phyloP scores from a whole-genome alignment of 345 rosid species.

The Capsella bursapastoris region DNA sequence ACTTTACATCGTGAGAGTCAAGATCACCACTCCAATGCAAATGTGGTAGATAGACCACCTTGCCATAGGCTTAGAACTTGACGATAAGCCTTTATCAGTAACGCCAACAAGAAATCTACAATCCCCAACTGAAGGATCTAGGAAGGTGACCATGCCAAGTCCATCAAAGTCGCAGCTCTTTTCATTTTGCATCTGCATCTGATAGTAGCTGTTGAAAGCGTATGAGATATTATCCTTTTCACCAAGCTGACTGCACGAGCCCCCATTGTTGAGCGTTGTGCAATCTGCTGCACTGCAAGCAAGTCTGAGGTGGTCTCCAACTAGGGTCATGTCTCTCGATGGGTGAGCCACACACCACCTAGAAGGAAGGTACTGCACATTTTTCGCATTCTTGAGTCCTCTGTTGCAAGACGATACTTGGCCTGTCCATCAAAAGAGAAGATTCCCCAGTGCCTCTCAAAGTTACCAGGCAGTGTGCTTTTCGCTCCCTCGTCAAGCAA shows the following conservation, averaged over 20 bases:
- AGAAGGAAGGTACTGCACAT: conserved; percentile 81
- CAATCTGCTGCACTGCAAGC: conserved; percentile 91
- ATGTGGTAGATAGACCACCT: conserved; percentile 47
- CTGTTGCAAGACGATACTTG: conserved; percentile 76
- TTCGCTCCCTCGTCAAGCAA: conserved; percentile 94
- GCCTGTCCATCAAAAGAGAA: conserved; percentile 98
- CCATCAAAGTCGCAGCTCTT: conserved; percentile 91
- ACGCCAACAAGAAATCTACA: conserved; percentile 95
- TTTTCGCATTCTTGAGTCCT: conserved; percentile 66
- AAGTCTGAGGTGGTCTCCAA: conserved; percentile 69
- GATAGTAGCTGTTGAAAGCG: conserved; percentile 97
- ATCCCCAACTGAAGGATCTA: conserved; percentile 85
- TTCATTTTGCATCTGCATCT: conserved; percentile 77
- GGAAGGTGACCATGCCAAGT: conserved; percentile 84
- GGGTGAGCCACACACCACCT: conserved; percentile 98
- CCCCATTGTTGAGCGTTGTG: conserved; percentile 84
- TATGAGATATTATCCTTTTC: conserved; percentile 86
- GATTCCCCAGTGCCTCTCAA: conserved; percentile 98
- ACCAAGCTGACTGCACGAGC: conserved; percentile 84
- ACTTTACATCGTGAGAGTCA: conserved; percentile 48
- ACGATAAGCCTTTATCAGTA: conserved; percentile 51
- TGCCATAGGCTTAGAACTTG: conserved; percentile 41
- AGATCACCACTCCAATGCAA: conserved; percentile 48
- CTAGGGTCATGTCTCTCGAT: conserved; percentile 61
- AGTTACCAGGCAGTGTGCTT: conserved; percentile 78